Conservation (phyloP, 2,329 filamentous ascomycete genomes). For the Lasiodiplodia sp. region DNA sequence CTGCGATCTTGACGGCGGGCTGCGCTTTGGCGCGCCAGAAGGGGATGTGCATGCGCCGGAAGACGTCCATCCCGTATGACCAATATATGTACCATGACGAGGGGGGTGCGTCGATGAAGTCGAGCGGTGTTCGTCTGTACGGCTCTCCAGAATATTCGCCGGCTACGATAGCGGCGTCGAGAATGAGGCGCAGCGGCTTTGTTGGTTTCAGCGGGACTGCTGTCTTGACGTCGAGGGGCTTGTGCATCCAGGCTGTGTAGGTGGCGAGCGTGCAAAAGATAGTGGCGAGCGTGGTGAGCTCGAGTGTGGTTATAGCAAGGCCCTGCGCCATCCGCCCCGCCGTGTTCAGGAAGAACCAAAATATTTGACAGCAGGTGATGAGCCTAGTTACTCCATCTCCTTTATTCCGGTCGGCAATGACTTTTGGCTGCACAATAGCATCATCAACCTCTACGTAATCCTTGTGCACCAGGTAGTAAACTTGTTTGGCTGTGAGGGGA, state of each 20-base stretch:
- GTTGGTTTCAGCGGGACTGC: slow-evolving; percentile 32
- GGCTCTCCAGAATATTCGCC: slow-evolving; percentile 29
- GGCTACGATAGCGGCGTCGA: slow-evolving; percentile 31
- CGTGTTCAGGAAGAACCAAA: slow-evolving; percentile 35
- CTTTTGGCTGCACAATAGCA: slow-evolving; percentile 31
- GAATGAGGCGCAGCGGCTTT: slow-evolving; percentile 35
- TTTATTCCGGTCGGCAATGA: slow-evolving; percentile 38
- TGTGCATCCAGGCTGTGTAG: slow-evolving; percentile 40
- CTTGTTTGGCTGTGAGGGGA: slow-evolving; percentile 47
- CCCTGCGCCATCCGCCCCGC: slow-evolving; percentile 30
- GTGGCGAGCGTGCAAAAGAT: slow-evolving; percentile 39
- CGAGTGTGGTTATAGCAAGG: slow-evolving; percentile 38
- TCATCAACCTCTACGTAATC: slow-evolving; percentile 33
- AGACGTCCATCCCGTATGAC: slow-evolving; percentile 4
- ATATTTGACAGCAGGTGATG: slow-evolving; percentile 33
- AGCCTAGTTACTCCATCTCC: slow-evolving; percentile 33
- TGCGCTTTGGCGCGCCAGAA: not conserved
- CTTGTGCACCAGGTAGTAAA: slow-evolving; percentile 38
- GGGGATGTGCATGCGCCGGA: not conserved
- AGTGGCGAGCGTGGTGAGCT: slow-evolving; percentile 41
- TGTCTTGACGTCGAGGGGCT: slow-evolving; percentile 40
- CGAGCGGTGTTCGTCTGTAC: slow-evolving; percentile 44
- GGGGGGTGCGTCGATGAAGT: slow-evolving; percentile 38
- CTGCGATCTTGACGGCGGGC: not conserved
- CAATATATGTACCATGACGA: not conserved